Evolutionary conservation across 1,284 basidiomycete species (phyloP).

Genomic region (Trichosporon sp.): DNA sequence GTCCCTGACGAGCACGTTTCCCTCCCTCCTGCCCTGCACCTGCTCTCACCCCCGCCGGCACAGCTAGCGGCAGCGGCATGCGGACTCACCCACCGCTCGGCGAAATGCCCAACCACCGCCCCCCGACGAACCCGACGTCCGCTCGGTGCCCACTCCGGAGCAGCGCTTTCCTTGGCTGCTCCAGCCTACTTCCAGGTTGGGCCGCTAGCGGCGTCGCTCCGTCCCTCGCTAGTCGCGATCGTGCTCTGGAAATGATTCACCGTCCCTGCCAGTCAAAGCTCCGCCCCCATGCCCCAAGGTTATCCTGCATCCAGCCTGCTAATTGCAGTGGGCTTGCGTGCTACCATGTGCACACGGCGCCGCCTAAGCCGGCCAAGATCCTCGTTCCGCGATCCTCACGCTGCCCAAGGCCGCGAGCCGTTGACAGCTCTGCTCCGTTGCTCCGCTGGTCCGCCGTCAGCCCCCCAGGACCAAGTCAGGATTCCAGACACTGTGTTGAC

Average conservation of each 20-base stretch:
- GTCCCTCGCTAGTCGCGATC: slow-evolving; percentile 3
- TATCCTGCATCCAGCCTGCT: background rate
- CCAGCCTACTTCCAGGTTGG: background rate
- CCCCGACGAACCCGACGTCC: background rate
- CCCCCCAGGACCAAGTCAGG: background rate
- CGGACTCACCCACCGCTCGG: slow-evolving; percentile 4
- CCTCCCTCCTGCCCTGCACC: background rate
- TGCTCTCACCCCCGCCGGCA: background rate
- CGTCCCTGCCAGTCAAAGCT: background rate
- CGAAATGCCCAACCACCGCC: background rate
- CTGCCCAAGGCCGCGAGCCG: background rate
- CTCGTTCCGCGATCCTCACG: background rate
- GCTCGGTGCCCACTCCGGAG: slow-evolving; percentile 2
- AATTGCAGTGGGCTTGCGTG: background rate
- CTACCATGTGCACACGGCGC: background rate
- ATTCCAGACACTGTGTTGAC: background rate
- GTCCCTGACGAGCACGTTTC: slow-evolving; percentile 6
- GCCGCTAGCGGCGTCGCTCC: background rate
- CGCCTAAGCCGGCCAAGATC: background rate
- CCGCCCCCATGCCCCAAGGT: background rate
- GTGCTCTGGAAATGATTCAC: background rate
- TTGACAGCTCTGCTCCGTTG: background rate
- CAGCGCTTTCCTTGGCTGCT: too few species aligned
- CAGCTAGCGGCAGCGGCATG: background rate
- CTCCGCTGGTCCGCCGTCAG: background rate